Evolutionary conservation across 192 early-diverging fungal species (phyloP), one percentile per base, ranked within the genome.

Genomic region (Coemansia sp.): DNA sequence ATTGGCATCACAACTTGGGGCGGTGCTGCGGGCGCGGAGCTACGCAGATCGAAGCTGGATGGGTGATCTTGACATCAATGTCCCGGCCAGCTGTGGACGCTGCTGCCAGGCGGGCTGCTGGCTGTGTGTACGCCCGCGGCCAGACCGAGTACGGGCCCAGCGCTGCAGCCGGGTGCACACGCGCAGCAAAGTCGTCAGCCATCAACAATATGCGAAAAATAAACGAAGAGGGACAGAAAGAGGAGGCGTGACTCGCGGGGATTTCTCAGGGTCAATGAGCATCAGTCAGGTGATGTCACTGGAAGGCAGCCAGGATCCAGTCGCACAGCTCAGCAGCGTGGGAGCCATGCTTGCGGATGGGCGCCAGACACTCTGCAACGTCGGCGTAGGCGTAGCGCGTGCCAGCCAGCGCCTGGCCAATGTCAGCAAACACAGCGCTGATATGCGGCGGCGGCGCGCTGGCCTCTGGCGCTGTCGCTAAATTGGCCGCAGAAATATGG

Each of bases 311-410:
- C 8, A 53, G 40, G 20, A 75, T 50, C 76, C 76, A 78, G 54
- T 50, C 64, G 38, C 66, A 69, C 21, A 78, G 51, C 60, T 72
- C 71, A 31, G 42, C 52, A 3, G 70, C 76, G 34, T 61, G 62
- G 23, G 59, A 26, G 44, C 46, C 53, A 20, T 48, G 47, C 19
- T 19, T 44, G 20, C 53, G 46, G 28, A 78, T 17, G 1, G 75
- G 60, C 20, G 31, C 31, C 31, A 34, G 31, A 34, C 31, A 34
- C 31, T 34, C 31, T 34, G 31, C 31, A 34, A 34, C 31, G 31
- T 34, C 31, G 1, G 31, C 31, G 31, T 34, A 34, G 31, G 31
- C 31, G 8, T 34, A 34, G 51, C 51, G 14, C 42, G 42, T 46
- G 42, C 42, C 14, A 46, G 42, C 1, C 42, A 46, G 42, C 42